Evolutionary conservation across 805 yeast species (phyloP).

Genomic region (Monosporozyma unispora): DNA sequence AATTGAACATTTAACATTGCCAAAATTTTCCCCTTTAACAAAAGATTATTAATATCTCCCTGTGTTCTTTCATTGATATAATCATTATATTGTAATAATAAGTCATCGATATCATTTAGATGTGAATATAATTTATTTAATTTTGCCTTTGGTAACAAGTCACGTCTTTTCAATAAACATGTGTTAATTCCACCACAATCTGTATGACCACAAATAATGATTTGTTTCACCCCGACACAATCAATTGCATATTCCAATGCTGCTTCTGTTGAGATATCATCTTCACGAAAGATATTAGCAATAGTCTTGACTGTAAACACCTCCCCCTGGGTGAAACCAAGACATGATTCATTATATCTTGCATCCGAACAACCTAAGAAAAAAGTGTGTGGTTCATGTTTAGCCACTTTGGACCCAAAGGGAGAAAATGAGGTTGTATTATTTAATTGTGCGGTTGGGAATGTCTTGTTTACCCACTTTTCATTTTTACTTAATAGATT

Average conservation of each 20-base stretch:
- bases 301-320: constrained; percentile 82
- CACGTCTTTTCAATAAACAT: constrained; percentile 40
- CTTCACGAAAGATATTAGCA: constrained; percentile 62
- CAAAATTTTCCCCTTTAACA: constrained; percentile 4
- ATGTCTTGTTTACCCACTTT: constrained; percentile 42
- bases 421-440: constrained; percentile 81
- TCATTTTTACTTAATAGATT: constrained; percentile 34
- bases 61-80: not conserved
- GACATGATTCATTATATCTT: constrained; percentile 71
- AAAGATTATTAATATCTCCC: not conserved
- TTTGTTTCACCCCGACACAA: constrained; percentile 68
- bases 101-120: constrained; percentile 59
- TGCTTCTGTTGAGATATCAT: constrained; percentile 66
- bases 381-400: constrained; percentile 66
- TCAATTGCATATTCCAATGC: constrained; percentile 85
- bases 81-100: constrained; percentile 40
- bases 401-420: constrained; percentile 68
- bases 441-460: constrained; percentile 36
- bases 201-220: constrained; percentile 87
- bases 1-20: constrained; percentile 5
- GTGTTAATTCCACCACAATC: constrained; percentile 94
- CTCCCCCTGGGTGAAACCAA: constrained; percentile 82
- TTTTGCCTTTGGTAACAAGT: constrained; percentile 22
- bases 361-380: constrained; percentile 96
- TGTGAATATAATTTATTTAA: constrained; percentile 11